phyloP scores from a whole-genome alignment of 2,329 filamentous ascomycete species.

The Diaporthe eres region DNA sequence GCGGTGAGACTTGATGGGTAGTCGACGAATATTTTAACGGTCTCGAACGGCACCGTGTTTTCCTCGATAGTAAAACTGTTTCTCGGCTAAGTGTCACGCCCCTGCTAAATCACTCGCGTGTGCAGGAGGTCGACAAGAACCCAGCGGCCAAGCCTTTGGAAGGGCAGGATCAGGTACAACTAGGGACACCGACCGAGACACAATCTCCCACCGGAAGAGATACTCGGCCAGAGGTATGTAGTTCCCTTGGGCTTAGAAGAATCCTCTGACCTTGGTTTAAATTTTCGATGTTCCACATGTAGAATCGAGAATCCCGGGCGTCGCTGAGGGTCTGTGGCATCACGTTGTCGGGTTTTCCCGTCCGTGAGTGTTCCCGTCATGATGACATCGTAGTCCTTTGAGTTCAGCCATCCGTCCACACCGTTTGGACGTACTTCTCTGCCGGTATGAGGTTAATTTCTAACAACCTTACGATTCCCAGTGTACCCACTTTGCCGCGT shows the following conservation, averaged over 20 bases:
- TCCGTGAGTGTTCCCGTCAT: slow-evolving; percentile 75
- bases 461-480: slow-evolving; percentile 77
- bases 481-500: slow-evolving; percentile 76
- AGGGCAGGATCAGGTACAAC: slow-evolving; percentile 77
- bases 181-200: slow-evolving; percentile 79
- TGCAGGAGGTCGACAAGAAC: slow-evolving; percentile 80
- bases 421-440: slow-evolving; percentile 74
- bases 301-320: slow-evolving; percentile 81
- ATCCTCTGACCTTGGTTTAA: slow-evolving; percentile 54
- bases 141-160: slow-evolving; percentile 76
- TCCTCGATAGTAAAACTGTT: slow-evolving; percentile 79
- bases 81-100: slow-evolving; percentile 75
- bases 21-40: slow-evolving; percentile 65
- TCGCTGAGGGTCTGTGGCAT: slow-evolving; percentile 68
- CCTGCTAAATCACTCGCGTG: slow-evolving; percentile 81
- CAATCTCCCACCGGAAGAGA: slow-evolving; percentile 82
- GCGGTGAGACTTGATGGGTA: slow-evolving; percentile 71
- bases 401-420: slow-evolving; percentile 80
- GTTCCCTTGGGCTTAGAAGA: not conserved
- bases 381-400: slow-evolving; percentile 74
- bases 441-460: slow-evolving; percentile 75
- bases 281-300: slow-evolving; percentile 72
- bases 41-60: slow-evolving; percentile 69
- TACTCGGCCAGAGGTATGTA: slow-evolving; percentile 79
- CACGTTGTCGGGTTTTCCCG: slow-evolving; percentile 55